These are phyloP conservation scores for Gymnopus androsaceus DNA, from an alignment of 1,284 basidiomycete genomes.

Conservation along the genomic window DNA sequence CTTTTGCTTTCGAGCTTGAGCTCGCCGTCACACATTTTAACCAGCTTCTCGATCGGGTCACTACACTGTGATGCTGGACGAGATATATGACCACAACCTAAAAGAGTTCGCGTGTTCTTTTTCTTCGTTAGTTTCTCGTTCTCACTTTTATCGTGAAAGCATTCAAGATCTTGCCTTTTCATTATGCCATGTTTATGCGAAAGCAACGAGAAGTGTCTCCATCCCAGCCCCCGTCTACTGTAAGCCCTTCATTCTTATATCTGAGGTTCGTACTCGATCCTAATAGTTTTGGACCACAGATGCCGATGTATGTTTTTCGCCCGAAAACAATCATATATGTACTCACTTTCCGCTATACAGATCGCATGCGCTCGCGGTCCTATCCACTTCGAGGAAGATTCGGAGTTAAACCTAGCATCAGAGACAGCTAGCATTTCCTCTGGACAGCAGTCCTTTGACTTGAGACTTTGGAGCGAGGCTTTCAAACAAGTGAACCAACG, in stretches of 20 bases:
- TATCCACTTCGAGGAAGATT: slow-evolving; percentile 35
- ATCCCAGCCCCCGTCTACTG: slow-evolving; percentile 45
- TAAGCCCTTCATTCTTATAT: slow-evolving; percentile 22
- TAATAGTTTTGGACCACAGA: slow-evolving; percentile 31
- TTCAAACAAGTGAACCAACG: slow-evolving; percentile 26
- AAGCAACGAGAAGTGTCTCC: slow-evolving; percentile 37
- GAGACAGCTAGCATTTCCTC: slow-evolving; percentile 35
- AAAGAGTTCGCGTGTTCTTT: slow-evolving; percentile 22
- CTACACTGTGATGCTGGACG: slow-evolving; percentile 31
- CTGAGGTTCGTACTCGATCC: slow-evolving; percentile 4
- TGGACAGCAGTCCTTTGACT: slow-evolving; percentile 33
- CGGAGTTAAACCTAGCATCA: slow-evolving; percentile 25
- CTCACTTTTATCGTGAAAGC: slow-evolving; percentile 23
- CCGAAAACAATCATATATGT: background rate
- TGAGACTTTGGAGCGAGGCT: slow-evolving; percentile 35
- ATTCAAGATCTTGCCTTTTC: slow-evolving; percentile 28
- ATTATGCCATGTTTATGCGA: slow-evolving; percentile 37
- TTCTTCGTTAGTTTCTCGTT: background rate
- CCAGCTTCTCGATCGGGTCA: slow-evolving; percentile 40
- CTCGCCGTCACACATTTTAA: background rate
- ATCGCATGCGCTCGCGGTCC: slow-evolving; percentile 34
- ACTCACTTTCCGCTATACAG: slow-evolving; percentile 16
- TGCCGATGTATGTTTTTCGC: slow-evolving; percentile 27
- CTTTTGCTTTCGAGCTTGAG: background rate
- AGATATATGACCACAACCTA: slow-evolving; percentile 10